Conservation (phyloP, 2,329 filamentous ascomycete genomes). For the Dendrostoma leiphaemia region DNA sequence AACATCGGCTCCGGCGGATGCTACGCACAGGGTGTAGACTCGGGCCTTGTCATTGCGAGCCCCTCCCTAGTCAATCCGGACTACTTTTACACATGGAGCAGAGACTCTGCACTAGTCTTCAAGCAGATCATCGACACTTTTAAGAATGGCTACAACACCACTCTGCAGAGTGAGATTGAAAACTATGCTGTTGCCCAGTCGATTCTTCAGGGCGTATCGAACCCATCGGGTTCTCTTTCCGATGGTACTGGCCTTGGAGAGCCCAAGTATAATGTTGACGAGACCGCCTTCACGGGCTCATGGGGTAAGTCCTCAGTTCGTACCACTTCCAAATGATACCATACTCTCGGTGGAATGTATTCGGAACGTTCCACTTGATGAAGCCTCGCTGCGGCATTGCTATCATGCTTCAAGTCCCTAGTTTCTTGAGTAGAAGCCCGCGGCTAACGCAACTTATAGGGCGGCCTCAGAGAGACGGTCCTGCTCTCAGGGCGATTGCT, state of each 20-base stretch:
- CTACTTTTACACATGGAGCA: slow-evolving; percentile 77
- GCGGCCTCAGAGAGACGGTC: slow-evolving; percentile 76
- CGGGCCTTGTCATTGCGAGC: slow-evolving; percentile 56
- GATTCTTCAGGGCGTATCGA: slow-evolving; percentile 62
- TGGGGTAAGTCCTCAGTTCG: slow-evolving; percentile 51
- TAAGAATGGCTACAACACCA: slow-evolving; percentile 52
- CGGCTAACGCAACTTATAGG: slow-evolving; percentile 32
- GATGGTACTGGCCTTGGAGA: slow-evolving; percentile 62
- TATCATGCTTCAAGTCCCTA: background rate
- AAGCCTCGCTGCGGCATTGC: too few species aligned
- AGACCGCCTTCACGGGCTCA: slow-evolving; percentile 59
- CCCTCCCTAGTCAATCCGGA: slow-evolving; percentile 53
- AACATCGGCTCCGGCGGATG: slow-evolving; percentile 59
- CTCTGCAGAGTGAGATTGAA: slow-evolving; percentile 60
- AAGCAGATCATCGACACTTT: slow-evolving; percentile 69
- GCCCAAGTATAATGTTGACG: slow-evolving; percentile 69
- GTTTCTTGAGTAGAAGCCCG: background rate
- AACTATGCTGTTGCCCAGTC: slow-evolving; percentile 69
- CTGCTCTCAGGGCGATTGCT: slow-evolving; percentile 71
- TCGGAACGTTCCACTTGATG: too few species aligned
- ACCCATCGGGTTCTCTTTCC: slow-evolving; percentile 62
- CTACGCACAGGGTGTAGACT: slow-evolving; percentile 42
- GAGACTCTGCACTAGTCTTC: slow-evolving; percentile 70
- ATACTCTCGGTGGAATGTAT: too few species aligned
- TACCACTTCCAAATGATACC: background rate